phyloP scores from a whole-genome alignment of 345 rosid genomes.

The Geranium brycei region DNA sequence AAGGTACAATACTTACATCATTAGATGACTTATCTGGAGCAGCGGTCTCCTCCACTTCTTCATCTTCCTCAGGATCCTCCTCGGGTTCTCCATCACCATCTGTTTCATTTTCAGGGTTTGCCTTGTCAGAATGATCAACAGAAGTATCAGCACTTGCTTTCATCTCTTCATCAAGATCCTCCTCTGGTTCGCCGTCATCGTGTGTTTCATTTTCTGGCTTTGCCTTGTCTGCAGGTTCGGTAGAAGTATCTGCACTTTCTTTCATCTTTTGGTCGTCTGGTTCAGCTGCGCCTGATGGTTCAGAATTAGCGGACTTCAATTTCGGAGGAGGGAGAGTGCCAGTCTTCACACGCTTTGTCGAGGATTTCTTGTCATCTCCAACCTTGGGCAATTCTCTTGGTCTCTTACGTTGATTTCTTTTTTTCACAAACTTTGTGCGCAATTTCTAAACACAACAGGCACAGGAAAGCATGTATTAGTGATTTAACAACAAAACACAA shows the following conservation, averaged over 20 bases:
- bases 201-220: not conserved
- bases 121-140: not conserved
- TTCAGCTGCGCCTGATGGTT: constrained; percentile 18
- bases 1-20: constrained; percentile 29
- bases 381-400: constrained; percentile 39
- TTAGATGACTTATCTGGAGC: constrained; percentile 26
- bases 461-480: not conserved
- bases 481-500: not conserved
- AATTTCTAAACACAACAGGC: constrained; percentile 36
- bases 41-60: constrained; percentile 40
- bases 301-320: constrained; percentile 22
- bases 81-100: constrained; percentile 59
- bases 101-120: not conserved
- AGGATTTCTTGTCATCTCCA: constrained; percentile 28
- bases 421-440: constrained; percentile 42
- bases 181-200: constrained; percentile 65
- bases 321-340: constrained; percentile 32
- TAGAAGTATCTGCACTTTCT: constrained; percentile 16
- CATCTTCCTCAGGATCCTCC: constrained; percentile 49
- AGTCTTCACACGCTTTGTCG: constrained; percentile 41
- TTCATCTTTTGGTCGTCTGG: constrained; percentile 17
- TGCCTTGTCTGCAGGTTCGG: not conserved
- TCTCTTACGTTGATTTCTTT: constrained; percentile 65
- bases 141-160: constrained; percentile 18
- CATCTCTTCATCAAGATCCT: constrained; percentile 32